A percentile compares a stretch with the other conserved stretches of the same genome.
Evolutionary conservation across 2,329 filamentous ascomycete species (phyloP).

Genomic region (Arachnomyces sp.): DNA sequence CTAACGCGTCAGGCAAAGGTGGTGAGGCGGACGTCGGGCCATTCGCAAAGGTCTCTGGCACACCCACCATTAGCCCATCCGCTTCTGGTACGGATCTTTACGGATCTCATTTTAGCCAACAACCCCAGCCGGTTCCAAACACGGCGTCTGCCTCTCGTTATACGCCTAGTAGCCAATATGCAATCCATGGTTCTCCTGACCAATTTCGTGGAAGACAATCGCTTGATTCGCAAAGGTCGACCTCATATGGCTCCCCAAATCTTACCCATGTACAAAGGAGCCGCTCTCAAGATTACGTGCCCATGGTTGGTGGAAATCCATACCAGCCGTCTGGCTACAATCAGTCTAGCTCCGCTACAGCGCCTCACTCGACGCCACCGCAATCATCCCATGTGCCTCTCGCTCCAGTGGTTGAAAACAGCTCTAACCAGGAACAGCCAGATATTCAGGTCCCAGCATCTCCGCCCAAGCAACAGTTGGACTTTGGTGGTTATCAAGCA

Average conservation of each 20-base stretch:
- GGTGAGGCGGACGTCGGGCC: constrained; percentile 60
- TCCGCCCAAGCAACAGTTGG: neutral
- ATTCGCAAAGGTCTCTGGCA: constrained; percentile 72
- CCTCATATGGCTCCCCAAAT: constrained; percentile 25
- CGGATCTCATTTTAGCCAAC: constrained; percentile 44
- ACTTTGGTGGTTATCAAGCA: neutral
- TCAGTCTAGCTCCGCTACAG: constrained; percentile 18
- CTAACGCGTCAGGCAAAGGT: constrained; percentile 50
- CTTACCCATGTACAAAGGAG: constrained; percentile 26
- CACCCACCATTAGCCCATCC: constrained; percentile 65
- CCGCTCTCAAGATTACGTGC: constrained; percentile 30
- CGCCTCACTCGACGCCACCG: constrained; percentile 31
- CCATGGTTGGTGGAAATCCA: constrained; percentile 25
- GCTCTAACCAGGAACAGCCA: constrained; percentile 20
- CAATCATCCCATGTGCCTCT: constrained; percentile 32
- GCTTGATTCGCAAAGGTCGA: constrained; percentile 39
- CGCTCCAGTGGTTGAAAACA: constrained; percentile 33
- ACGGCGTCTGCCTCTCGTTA: constrained; percentile 34
- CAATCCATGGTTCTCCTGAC: constrained; percentile 45
- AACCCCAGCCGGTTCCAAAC: constrained; percentile 25
- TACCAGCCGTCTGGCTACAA: constrained; percentile 22
- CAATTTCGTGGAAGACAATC: constrained; percentile 44
- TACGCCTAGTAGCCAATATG: constrained; percentile 37
- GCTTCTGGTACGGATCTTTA: constrained; percentile 72
- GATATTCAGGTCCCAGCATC: constrained; percentile 4